Evolutionary conservation across 2,329 filamentous ascomycete genomes (phyloP).

Genomic region (Talaromyces sp.): DNA sequence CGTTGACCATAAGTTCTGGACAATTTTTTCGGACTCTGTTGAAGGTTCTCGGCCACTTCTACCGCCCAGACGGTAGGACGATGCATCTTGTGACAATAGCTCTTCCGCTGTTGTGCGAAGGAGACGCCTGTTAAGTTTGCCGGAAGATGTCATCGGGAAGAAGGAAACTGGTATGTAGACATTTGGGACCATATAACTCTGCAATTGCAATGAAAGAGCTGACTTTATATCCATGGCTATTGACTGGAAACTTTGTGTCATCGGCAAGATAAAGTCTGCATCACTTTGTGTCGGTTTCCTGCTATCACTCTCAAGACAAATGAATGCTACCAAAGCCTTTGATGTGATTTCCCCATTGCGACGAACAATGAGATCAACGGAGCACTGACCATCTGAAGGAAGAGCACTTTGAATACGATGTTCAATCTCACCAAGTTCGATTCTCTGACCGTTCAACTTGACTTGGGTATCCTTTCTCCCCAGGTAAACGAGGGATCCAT

Average conservation of each 20-base stretch:
- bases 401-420: constrained; percentile 22
- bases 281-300: constrained; percentile 26
- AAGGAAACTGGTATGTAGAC: constrained; percentile 14
- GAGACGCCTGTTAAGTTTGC: constrained; percentile 13
- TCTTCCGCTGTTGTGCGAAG: constrained; percentile 8
- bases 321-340: constrained; percentile 12
- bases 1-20: constrained; percentile 16
- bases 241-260: constrained; percentile 7
- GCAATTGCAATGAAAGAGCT: constrained; percentile 4
- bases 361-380: constrained; percentile 24
- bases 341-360: constrained; percentile 1
- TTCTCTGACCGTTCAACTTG: constrained; percentile 39
- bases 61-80: constrained; percentile 13
- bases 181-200: constrained; percentile 15
- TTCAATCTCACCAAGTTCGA: constrained; percentile 41
- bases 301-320: constrained; percentile 8
- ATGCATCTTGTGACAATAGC: constrained; percentile 10
- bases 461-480: constrained; percentile 37
- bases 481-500: constrained; percentile 31
- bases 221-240: constrained; percentile 4
- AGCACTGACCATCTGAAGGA: constrained; percentile 34
- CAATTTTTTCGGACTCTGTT: constrained; percentile 11
- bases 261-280: constrained; percentile 16
- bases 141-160: constrained; percentile 14
- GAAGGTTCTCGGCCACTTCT: constrained; percentile 13